phyloP scores from a whole-genome alignment of 2,329 filamentous ascomycete species.

The Setomelanomma holmii region DNA sequence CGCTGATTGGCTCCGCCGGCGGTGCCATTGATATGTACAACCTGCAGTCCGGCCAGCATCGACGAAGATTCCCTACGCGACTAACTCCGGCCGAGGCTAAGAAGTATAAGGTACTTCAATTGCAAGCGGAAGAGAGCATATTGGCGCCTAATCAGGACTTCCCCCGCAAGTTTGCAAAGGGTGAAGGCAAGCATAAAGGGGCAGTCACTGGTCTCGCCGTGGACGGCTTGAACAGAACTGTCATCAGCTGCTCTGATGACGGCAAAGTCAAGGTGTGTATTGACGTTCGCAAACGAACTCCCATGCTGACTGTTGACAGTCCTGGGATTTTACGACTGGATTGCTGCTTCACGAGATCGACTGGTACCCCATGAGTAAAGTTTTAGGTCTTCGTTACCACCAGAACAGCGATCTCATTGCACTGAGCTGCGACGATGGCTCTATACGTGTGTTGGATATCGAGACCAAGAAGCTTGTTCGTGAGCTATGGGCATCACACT shows the following conservation, averaged over 20 bases:
- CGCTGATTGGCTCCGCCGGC: constrained; percentile 81
- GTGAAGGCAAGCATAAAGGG: constrained; percentile 77
- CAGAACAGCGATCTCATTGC: constrained; percentile 83
- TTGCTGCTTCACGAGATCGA: constrained; percentile 80
- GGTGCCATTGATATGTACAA: constrained; percentile 96
- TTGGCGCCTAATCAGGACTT: constrained; percentile 16
- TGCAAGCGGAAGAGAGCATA: constrained; percentile 60
- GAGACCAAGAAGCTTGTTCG: constrained; percentile 89
- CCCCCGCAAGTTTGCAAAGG: constrained; percentile 52
- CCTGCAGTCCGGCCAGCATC: constrained; percentile 87
- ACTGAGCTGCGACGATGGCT: constrained; percentile 86
- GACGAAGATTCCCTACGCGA: constrained; percentile 84
- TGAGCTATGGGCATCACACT: constrained; percentile 80
- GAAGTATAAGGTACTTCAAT: constrained; percentile 71
- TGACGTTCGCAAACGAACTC: not conserved
- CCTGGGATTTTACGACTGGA: constrained; percentile 94
- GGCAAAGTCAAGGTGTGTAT: constrained; percentile 80
- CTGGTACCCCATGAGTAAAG: constrained; percentile 78
- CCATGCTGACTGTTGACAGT: constrained; percentile 53
- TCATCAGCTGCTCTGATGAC: constrained; percentile 88
- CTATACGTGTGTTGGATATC: constrained; percentile 86
- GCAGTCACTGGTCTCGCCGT: constrained; percentile 86
- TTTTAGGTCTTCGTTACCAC: constrained; percentile 82
- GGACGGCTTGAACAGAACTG: constrained; percentile 84
- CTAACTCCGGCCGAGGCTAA: constrained; percentile 80